Percentiles rank a stretch among this genome's conserved stretches.
Evolutionary conservation across 768 basidiomycete genomes (phyloP).

Genomic region (Termitomyces eurrhizus): DNA sequence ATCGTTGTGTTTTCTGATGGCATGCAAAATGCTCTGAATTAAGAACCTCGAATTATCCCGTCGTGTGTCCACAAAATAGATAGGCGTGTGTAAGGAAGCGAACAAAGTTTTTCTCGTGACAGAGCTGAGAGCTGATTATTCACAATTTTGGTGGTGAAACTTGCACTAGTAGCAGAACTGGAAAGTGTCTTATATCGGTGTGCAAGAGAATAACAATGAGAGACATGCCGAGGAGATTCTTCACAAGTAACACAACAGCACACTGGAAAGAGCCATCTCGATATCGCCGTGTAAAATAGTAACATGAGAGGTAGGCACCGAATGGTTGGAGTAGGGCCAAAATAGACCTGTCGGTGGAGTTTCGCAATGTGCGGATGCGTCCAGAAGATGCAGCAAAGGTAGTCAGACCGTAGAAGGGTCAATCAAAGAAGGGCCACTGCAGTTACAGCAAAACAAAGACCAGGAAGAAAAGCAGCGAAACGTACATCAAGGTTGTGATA

Average conservation of each 20-base stretch:
- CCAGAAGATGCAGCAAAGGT: not conserved
- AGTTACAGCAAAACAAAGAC: not conserved
- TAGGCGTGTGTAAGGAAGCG: not conserved
- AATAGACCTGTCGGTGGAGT: not conserved
- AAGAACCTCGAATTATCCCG: no score
- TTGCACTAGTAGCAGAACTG: not conserved
- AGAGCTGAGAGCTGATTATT: not conserved
- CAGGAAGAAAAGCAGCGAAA: not conserved
- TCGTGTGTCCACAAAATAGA: not conserved
- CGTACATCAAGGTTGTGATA: not conserved
- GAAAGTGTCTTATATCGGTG: no score
- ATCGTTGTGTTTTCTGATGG: no score
- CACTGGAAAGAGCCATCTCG: not conserved
- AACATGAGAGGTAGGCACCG: not conserved
- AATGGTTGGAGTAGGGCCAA: not conserved
- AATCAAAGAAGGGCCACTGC: not conserved
- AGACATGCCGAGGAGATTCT: no score
- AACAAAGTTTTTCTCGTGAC: not conserved
- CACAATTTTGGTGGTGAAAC: not conserved
- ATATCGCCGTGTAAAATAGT: not conserved
- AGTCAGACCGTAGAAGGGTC: not conserved
- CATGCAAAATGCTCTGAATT: no score
- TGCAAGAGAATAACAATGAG: no score
- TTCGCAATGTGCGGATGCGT: not conserved
- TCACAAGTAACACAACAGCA: no score